Percentiles rank a stretch among this genome's conserved stretches.
Evolutionary conservation across 2,329 filamentous ascomycete species (phyloP).

Genomic region (Sphaceloma murrayae): DNA sequence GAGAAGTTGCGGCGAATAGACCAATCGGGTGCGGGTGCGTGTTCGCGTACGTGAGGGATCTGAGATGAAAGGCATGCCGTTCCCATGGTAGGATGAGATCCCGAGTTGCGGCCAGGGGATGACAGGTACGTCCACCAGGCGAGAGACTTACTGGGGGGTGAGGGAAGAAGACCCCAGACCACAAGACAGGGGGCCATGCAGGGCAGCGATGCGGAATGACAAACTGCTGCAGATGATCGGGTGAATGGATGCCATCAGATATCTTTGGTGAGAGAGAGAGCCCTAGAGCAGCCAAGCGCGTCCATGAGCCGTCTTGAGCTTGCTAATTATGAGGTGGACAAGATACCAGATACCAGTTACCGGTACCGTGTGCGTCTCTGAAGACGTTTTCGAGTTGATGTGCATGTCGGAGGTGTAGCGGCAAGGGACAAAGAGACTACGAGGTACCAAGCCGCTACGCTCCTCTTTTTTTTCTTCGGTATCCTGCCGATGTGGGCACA

Average conservation of each 20-base stretch:
- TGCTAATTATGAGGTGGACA: too few species aligned
- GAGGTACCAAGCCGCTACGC: conserved; percentile 14
- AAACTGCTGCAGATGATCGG: neutral
- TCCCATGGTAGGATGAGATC: conserved; percentile 1
- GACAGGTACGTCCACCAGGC: conserved; percentile 7
- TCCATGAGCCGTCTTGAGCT: too few species aligned
- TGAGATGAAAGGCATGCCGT: conserved; percentile 11
- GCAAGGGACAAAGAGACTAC: too few species aligned
- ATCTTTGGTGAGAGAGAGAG: too few species aligned
- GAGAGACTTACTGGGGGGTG: conserved; percentile 5
- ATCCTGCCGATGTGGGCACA: neutral
- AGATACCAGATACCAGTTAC: too few species aligned
- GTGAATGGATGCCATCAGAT: too few species aligned
- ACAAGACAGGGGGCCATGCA: conserved; percentile 1
- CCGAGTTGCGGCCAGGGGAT: neutral
- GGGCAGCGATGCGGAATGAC: conserved; percentile 2
- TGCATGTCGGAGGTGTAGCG: too few species aligned
- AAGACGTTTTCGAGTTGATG: too few species aligned
- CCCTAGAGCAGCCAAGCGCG: too few species aligned
- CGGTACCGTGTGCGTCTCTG: too few species aligned
- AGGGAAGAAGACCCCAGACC: neutral
- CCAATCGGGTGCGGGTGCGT: conserved; percentile 1
- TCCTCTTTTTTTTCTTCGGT: neutral
- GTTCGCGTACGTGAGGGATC: neutral
- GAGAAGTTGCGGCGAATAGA: neutral